Conservation (phyloP, 495 filamentous ascomycete species). For the Tuber aestivum region DNA sequence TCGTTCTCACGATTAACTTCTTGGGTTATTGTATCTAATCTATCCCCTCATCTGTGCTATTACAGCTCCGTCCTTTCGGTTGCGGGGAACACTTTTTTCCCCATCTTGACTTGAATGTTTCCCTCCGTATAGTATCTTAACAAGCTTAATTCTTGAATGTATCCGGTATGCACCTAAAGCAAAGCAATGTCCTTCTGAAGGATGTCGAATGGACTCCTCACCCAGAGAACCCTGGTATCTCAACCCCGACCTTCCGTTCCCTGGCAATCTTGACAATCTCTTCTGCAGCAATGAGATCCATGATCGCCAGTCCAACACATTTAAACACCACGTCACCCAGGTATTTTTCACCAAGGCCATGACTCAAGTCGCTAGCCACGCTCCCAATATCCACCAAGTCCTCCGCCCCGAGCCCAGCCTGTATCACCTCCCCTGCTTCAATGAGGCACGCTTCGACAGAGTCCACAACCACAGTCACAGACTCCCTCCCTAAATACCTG, state of each 20-base stretch:
- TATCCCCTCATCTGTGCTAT: not conserved
- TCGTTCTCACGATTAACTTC: not conserved
- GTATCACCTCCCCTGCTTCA: constrained; percentile 84
- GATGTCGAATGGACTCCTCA: not conserved
- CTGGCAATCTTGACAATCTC: constrained; percentile 69
- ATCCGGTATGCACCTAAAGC: not conserved
- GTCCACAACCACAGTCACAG: constrained; percentile 78
- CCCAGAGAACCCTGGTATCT: not conserved
- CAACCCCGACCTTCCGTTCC: constrained; percentile 39
- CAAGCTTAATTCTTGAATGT: not conserved
- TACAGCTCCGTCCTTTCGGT: not conserved
- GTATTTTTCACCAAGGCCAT: constrained; percentile 64
- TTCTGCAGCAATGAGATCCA: constrained; percentile 71
- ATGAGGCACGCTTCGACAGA: constrained; percentile 69
- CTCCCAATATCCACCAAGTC: constrained; percentile 71
- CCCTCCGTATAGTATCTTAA: not conserved
- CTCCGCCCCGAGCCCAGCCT: constrained; percentile 61
- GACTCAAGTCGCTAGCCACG: constrained; percentile 49
- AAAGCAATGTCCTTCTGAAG: not conserved
- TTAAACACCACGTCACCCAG: constrained; percentile 84
- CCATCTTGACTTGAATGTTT: not conserved
- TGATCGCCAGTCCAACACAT: constrained; percentile 70
- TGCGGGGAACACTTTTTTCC: not conserved
- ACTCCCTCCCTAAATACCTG: constrained; percentile 62
- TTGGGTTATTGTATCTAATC: not conserved